Conservation (phyloP, 768 basidiomycete species). For the Russula brevipes region DNA sequence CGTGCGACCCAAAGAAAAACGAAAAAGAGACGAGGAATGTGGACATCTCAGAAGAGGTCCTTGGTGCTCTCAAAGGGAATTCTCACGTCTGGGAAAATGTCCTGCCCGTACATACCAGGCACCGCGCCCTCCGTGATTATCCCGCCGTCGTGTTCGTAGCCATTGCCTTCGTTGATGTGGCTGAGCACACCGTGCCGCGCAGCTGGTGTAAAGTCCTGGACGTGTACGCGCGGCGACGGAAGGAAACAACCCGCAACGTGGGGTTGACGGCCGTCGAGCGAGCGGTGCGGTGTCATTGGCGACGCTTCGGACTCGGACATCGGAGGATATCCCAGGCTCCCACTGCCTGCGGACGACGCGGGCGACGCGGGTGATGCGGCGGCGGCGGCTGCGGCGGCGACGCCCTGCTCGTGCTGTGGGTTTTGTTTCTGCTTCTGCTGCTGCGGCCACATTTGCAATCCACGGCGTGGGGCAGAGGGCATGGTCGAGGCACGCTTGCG, state of each 20-base stretch:
- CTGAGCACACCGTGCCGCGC: not conserved
- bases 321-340: not conserved
- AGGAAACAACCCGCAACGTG: not conserved
- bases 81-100: slow-evolving; percentile 1
- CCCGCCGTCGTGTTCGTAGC: not conserved
- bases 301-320: slow-evolving; percentile 19
- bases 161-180: not conserved
- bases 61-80: not conserved
- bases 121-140: not conserved
- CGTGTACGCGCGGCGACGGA: not conserved
- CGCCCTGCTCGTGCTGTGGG: not conserved
- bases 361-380: slow-evolving; percentile 11
- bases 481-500: slow-evolving; percentile 19
- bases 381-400: not conserved
- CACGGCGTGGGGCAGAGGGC: slow-evolving; percentile 12
- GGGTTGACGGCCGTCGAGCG: slow-evolving; percentile 4
- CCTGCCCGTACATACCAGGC: slow-evolving; percentile 8
- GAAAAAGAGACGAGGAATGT: not conserved
- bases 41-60: slow-evolving; percentile 2
- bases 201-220: not conserved
- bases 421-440: not conserved
- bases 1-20: not conserved
- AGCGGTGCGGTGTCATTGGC: slow-evolving; percentile 21
- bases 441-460: not conserved
- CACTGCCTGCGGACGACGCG: slow-evolving; percentile 16